Evolutionary conservation across 2,329 filamentous ascomycete species (phyloP).

Genomic region (Aureobasidium sp.): DNA sequence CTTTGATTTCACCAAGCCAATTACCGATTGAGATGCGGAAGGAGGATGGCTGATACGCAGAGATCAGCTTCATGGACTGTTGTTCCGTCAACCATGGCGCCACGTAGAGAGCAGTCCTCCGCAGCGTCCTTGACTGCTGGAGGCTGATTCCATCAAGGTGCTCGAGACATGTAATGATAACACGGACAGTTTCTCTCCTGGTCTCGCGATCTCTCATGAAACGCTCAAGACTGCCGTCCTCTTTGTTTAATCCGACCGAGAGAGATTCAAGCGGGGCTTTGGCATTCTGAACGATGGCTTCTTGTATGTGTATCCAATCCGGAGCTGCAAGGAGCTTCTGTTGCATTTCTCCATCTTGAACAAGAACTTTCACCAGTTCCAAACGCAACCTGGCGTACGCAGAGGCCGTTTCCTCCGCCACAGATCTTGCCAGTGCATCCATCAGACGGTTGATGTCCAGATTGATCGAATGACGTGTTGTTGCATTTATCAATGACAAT

Average conservation of each 20-base stretch:
- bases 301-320: slow-evolving; percentile 10
- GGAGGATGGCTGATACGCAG: slow-evolving; percentile 9
- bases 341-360: not conserved
- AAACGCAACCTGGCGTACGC: slow-evolving; percentile 4
- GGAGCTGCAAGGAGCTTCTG: slow-evolving; percentile 3
- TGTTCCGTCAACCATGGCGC: slow-evolving; percentile 7
- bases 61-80: slow-evolving; percentile 5
- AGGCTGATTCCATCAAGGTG: slow-evolving; percentile 4
- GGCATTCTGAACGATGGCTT: slow-evolving; percentile 4
- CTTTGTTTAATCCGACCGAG: not conserved
- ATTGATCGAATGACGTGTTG: not conserved
- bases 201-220: slow-evolving; percentile 6
- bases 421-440: slow-evolving; percentile 7
- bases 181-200: not conserved
- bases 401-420: not conserved
- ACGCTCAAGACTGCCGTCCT: not conserved
- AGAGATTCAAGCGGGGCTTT: slow-evolving; percentile 4
- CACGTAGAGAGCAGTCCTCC: not conserved
- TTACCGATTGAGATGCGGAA: slow-evolving; percentile 12
- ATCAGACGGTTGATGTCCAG: slow-evolving; percentile 2
- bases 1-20: slow-evolving; percentile 10
- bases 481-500: not conserved
- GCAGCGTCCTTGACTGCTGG: slow-evolving; percentile 2
- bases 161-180: not conserved
- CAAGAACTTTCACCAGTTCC: not conserved